Evolutionary conservation across 768 basidiomycete species (phyloP), one percentile per base, ranked within the genome.

Genomic region (Kwoniella dendrophila): DNA sequence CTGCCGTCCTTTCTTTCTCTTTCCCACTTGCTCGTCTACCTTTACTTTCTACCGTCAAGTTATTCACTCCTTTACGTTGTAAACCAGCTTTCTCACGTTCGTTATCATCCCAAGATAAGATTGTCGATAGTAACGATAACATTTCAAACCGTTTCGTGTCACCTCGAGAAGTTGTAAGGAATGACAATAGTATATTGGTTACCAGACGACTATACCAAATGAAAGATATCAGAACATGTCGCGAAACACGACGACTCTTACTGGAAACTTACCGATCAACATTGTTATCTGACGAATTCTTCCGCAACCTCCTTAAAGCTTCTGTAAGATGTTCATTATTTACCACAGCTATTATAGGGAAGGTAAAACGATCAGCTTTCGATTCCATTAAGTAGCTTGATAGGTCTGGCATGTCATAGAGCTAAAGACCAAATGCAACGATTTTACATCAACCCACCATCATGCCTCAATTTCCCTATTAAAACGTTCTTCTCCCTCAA

Each of bases 121-220:
- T 87, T 11, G 92, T 89, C 3, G 90, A 84, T 14, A 99, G 84
- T 0, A 99, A 83, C 1, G 86, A 83, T 12, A 99, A 85, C 88
- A 99, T 98, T 80, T 99, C 96, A 78, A 95, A 99, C 1, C 95
- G 87, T 75, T 99, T 99, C 32, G 88, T 82, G 79, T 99, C 96
- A 30, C 87, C 89, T 4, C 96, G 87, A 4, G 93, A 90, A 1
- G 92, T 95, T 24, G 85, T 85, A 53, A 99, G 83, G 82, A 96
- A 99, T 0, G 88, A 87, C 20, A 98, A 83, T 16, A 99, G 82
- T 59, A 98, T 87, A 74, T 99, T 99, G 34, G 90, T 95, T 33
- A 99, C 92, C 1, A 99, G 86, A 12, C 92, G 87, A 52, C 90
- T 80, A 22, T 29, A 8, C 5, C 3, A 27, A 20, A 33, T 16